Evolutionary conservation across 352 stramenopile species (phyloP), one percentile per base, ranked within the genome.

Genomic region (Phytophthora colocasiae): DNA sequence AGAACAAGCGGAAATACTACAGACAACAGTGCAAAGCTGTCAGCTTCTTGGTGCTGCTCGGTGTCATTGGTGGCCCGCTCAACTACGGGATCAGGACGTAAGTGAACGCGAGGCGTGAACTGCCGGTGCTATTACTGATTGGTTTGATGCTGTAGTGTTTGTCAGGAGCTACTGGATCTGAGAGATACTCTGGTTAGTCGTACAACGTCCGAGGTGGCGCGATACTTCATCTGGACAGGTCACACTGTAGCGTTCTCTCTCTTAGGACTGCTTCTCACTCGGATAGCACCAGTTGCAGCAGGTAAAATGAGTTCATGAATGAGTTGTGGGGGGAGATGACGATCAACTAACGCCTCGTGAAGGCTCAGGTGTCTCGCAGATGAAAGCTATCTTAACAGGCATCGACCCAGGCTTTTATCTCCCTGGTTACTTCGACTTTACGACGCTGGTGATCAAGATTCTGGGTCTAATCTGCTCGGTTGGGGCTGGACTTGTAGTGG

Each of bases 31-130:
- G 80, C 69, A 89, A 85, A 44, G 80, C 85, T 15, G 61, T 92
- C 12, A 80, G 68, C 55, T 92, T 94, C 53, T 71, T 94, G 52
- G 51, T 92, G 26, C 73, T 94, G 11, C 64, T 94, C 15, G 85
- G 85, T 4, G 79, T 92, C 39, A 89, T 94, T 43, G 83, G 81
- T n/a, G 85, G 83, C 9, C 81, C 82, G 12, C 63, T 94, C 26
- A 85, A 84, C 63, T 92, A 87, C 53, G 66, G 71, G 63, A 87
- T 92, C 55, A 79, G 81, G 26, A 60, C 38, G 62, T 70, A 41
- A 34, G 17, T 69, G 68, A 71, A 17, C 14, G 69, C 61, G 73
- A 70, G 32, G 62, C 14, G 15, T 15, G 19, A 7, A 11, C 3
- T 27, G 17, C 6, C 4, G n/a, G 15, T 22, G n/a, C 5, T 14